Percentiles rank a stretch among this genome's conserved stretches.
Conservation (phyloP, 1,284 basidiomycete species). For the Phellopilus nigrolimitatus region DNA sequence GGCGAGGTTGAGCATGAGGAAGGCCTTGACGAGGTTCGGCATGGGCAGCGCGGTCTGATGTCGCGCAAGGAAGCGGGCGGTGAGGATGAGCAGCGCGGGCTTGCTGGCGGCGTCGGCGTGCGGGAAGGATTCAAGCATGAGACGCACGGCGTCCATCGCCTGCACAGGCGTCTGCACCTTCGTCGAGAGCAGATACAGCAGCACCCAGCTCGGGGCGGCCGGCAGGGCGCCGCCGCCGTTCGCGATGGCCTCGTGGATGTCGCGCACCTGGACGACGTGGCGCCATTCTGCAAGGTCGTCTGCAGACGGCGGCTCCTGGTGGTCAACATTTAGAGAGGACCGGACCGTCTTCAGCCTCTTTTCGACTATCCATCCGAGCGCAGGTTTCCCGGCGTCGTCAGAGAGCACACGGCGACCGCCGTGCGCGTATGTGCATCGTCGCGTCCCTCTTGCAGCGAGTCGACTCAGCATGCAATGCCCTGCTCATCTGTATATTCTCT, state of each 20-base stretch:
- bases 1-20: slow-evolving; percentile 36
- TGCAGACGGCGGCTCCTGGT: background rate
- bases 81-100: slow-evolving; percentile 42
- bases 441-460: slow-evolving; percentile 1
- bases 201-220: slow-evolving; percentile 39
- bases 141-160: slow-evolving; percentile 35
- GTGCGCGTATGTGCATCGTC: background rate
- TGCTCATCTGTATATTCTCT: slow-evolving; percentile 9
- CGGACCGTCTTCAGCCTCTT: slow-evolving; percentile 2
- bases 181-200: slow-evolving; percentile 46
- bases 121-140: slow-evolving; percentile 36
- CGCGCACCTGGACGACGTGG: slow-evolving; percentile 29
- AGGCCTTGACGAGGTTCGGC: slow-evolving; percentile 38
- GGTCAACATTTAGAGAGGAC: slow-evolving; percentile 1
- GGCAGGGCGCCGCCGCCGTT: slow-evolving; percentile 21
- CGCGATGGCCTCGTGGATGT: slow-evolving; percentile 32
- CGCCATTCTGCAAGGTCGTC: slow-evolving; percentile 30
- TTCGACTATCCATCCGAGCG: slow-evolving; percentile 20
- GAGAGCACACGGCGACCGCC: slow-evolving; percentile 1
- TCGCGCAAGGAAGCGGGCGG: slow-evolving; percentile 44
- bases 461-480: slow-evolving; percentile 15
- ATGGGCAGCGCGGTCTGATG: slow-evolving; percentile 43
- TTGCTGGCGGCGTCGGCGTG: slow-evolving; percentile 30
- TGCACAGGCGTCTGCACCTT: slow-evolving; percentile 41
- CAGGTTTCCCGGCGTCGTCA: background rate